Evolutionary conservation across 108 stramenopile species (phyloP).

Genomic region (Nannochloropsis salina): DNA sequence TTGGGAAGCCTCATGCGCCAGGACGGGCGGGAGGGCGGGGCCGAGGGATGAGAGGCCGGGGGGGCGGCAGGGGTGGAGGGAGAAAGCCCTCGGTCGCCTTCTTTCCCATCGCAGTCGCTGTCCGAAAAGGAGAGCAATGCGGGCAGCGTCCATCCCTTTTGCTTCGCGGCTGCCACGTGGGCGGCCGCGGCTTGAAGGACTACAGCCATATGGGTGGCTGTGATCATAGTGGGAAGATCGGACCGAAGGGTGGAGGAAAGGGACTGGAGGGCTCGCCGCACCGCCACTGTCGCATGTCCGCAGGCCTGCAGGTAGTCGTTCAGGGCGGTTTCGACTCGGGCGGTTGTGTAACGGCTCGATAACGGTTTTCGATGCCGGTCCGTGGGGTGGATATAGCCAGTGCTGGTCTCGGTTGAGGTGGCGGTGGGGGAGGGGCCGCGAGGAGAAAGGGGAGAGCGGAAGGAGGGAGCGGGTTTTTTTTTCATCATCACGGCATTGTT

Average conservation of each 20-base stretch:
- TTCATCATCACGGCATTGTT: constrained; percentile 75
- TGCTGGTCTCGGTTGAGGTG: constrained; percentile 22
- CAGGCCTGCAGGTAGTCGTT: constrained; percentile 64
- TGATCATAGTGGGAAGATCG: neutral
- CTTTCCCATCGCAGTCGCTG: neutral
- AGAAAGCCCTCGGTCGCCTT: neutral
- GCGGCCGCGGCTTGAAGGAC: constrained; percentile 42
- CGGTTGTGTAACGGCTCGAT: constrained; percentile 70
- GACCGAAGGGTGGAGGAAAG: neutral
- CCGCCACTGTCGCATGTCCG: constrained; percentile 31
- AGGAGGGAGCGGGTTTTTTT: constrained; percentile 55
- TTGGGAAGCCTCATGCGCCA: constrained; percentile 25
- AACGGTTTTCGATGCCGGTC: constrained; percentile 79
- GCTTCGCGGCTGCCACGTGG: constrained; percentile 42
- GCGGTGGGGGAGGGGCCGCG: constrained; percentile 53
- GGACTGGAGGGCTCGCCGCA: neutral
- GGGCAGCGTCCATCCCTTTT: constrained; percentile 36
- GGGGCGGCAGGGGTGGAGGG: neutral
- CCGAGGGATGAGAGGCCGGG: neutral
- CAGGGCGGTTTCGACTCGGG: constrained; percentile 64
- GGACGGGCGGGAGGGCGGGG: neutral
- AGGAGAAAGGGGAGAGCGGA: neutral
- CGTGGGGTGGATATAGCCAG: constrained; percentile 62
- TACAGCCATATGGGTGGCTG: constrained; percentile 24
- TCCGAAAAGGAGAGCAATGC: neutral